Evolutionary conservation across 768 basidiomycete species (phyloP), one percentile per base, ranked within the genome.

Genomic region (Lactarius hatsudake): DNA sequence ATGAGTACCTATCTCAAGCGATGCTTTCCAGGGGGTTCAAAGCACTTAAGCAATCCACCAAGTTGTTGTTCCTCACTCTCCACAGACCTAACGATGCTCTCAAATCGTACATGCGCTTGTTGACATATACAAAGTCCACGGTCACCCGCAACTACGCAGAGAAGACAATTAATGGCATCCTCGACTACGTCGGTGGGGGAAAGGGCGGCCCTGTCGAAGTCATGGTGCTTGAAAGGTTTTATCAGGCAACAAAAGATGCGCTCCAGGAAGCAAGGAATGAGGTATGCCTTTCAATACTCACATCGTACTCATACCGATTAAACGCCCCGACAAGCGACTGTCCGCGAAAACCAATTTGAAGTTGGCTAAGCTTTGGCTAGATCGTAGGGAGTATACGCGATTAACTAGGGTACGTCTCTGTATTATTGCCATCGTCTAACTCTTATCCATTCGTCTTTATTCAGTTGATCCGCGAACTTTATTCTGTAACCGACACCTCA

Each of bases 321-420:
- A 57, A 38, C 36, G 28, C 20, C 28, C 8, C 60, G 32, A 28
- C 53, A 36, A 98, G 96, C 86, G 97, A 68, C 77, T 99, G 54
- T 96, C 93, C 0, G 91, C 89, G 15, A 98, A 98, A 79, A 97
- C 95, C 0, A 98, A 98, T 74, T 79, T 98, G 71, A 99, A 99
- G 78, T 82, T 98, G 4, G 97, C 96, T 10, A 98, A 98, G 73
- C 82, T 98, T 10, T 99, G 97, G 96, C 81, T 98, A 42, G 96
- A 98, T 76, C 84, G 95, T 64, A 90, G 93, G 73, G 96, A 99
- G 78, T 99, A 91, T 72, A 76, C 77, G 40, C 88, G 96, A 43
- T 80, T 99, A 38, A 86, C 88, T 51, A 93, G 87, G 80, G 96
- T 94, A 65, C 59, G 77, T 69, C 18, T 28, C 23, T 45, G 34